Evolutionary conservation across 345 rosid genomes (phyloP).

Genomic region (Cardiospermum halicacabum): DNA sequence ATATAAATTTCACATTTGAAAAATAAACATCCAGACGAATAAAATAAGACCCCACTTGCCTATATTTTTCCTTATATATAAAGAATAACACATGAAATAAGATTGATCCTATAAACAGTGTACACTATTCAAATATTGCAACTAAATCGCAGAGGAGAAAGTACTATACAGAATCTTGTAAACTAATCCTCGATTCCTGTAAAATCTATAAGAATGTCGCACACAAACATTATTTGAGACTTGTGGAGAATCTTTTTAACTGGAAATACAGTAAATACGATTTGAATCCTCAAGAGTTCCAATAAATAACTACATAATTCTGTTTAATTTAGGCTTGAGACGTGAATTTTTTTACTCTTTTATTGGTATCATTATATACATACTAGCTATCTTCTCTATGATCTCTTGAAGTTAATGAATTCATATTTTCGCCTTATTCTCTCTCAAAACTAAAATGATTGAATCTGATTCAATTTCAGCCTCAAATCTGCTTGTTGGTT

Average conservation of each 20-base stretch:
- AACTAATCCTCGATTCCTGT: conserved; percentile 9
- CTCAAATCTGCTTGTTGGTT: not conserved
- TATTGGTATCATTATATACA: not conserved
- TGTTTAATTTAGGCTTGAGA: conserved; percentile 3
- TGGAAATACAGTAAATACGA: conserved; percentile 52
- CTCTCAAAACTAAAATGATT: not conserved
- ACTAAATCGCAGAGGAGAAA: no score
- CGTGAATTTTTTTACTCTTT: conserved; percentile 5
- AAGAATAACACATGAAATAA: no score
- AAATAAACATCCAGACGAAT: no score
- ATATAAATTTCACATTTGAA: no score
- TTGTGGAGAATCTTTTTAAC: conserved; percentile 75
- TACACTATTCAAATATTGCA: no score
- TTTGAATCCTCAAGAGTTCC: conserved; percentile 45
- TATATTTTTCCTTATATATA: no score
- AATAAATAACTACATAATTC: conserved; percentile 17
- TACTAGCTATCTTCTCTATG: not conserved
- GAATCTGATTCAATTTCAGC: not conserved
- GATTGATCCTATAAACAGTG: no score
- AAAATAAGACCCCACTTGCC: no score
- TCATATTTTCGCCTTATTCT: not conserved
- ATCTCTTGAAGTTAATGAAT: not conserved
- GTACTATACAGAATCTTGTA: not conserved
- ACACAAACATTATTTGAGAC: conserved; percentile 69
- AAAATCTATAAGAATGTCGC: conserved; percentile 55